These are phyloP conservation scores for Geoglossum cookeanum DNA, from an alignment of 2,329 filamentous ascomycete species.

Conservation along the genomic window DNA sequence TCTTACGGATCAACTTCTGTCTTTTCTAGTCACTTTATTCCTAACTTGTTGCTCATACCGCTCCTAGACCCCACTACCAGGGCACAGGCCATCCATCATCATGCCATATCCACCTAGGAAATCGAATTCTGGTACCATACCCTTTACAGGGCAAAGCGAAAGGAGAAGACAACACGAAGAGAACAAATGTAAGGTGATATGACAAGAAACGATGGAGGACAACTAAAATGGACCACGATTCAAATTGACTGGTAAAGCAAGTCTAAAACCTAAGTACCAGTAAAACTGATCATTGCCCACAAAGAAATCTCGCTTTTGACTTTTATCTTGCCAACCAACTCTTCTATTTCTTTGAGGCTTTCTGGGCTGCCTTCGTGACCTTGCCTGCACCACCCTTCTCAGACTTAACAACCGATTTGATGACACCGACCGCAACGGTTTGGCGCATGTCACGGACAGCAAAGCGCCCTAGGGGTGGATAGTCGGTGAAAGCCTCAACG, in stretches of 20 bases:
- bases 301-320: slow-evolving; percentile 10
- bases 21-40: neutral
- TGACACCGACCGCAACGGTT: slow-evolving; percentile 85
- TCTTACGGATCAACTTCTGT: neutral
- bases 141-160: neutral
- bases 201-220: slow-evolving; percentile 8
- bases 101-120: neutral
- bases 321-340: slow-evolving; percentile 15
- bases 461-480: slow-evolving; percentile 98
- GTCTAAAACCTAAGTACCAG: slow-evolving; percentile 7
- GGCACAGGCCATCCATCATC: neutral
- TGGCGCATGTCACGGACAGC: slow-evolving; percentile 96
- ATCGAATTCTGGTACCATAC: neutral
- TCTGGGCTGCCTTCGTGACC: slow-evolving; percentile 38
- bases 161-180: neutral
- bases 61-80: neutral
- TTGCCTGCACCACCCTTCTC: slow-evolving; percentile 36
- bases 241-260: slow-evolving; percentile 7
- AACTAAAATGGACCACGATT: slow-evolving; percentile 11
- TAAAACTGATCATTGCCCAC: slow-evolving; percentile 9
- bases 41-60: neutral
- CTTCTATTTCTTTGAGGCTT: slow-evolving; percentile 52
- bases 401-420: slow-evolving; percentile 66
- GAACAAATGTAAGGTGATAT: neutral
- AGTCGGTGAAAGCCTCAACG: slow-evolving; percentile 99